Conservation (phyloP, 768 basidiomycete species). For the Tulasnella sp. region DNA sequence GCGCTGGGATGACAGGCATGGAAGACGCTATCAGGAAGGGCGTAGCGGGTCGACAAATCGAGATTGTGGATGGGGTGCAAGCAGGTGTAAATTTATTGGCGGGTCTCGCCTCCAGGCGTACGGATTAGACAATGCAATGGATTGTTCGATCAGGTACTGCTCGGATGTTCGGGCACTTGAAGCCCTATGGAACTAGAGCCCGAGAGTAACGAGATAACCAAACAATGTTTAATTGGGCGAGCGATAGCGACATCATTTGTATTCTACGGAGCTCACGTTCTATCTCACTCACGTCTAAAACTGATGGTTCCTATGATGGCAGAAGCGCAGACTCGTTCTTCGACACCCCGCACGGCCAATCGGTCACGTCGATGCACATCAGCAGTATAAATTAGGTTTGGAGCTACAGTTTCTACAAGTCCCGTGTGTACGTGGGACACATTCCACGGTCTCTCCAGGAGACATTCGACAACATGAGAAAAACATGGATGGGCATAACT, state of each 20-base stretch:
- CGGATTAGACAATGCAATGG: not conserved
- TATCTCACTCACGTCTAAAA: no score
- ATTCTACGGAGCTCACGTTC: not conserved
- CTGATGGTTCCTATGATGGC: no score
- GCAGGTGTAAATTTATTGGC: constrained; percentile 18
- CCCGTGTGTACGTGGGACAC: no score
- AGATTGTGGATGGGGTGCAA: constrained; percentile 23
- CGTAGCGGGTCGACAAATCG: constrained; percentile 16
- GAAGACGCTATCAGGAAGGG: constrained; percentile 17
- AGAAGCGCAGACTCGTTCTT: no score
- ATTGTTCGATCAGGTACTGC: not conserved
- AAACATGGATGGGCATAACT: no score
- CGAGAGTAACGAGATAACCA: not conserved
- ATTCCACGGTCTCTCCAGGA: no score
- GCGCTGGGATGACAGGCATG: constrained; percentile 26
- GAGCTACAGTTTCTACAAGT: no score
- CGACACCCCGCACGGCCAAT: no score
- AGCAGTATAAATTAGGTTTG: no score
- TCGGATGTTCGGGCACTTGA: not conserved
- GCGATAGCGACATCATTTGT: not conserved
- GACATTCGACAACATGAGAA: no score
- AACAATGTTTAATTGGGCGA: not conserved
- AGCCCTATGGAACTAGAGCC: not conserved
- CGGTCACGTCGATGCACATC: no score
- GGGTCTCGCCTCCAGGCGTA: not conserved